Base-by-base conservation (phyloP, 306 rosid species). In the Rosa multiflora region DNA sequence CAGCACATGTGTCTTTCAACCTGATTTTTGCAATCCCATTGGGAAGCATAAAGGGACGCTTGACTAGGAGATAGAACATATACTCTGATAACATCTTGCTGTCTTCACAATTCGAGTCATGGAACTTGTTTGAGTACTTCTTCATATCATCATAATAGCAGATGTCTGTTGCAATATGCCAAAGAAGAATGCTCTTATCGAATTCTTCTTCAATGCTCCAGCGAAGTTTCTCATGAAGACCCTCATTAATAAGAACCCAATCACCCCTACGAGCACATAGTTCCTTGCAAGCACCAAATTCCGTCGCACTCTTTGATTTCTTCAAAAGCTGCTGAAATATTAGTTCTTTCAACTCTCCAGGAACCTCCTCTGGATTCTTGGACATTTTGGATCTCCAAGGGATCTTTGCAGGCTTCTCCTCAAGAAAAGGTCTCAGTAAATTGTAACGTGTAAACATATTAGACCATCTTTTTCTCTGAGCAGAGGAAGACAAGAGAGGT, bases 381-480 rank as follows among this genome's bases (percentile, higher is more conserved):
- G 29, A 26, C 29, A 26, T 26, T 26, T 26, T 26, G 29, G 29
- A 26, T 26, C 29, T 26, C 29, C 29, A 26, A 26, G 29, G 29
- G 29, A 26, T 26, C 29, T 26, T 26, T 1, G 1, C 29, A 26
- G 68, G 46, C 51, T 53, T 63, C 3, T 67, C 74, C 52, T 73
- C 59, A 14, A 83, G 69, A 70, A 82, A 78, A 5, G 67, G 42
- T 0, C 18, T 20, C 0, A 84, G 58, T 18, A 84, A 64, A 37
- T 82, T 86, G 82, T 70, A 68, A 20, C 84, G 91, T 17, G 82
- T 13, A 39, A 83, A 21, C 1, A 3, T 1, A 78, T 82, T 81
- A 43, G 85, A 78, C 81, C 87, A 83, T 15, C 76, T 49, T 17
- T 49, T 26, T 26, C 29, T 26, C 29, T 26, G 29, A 26, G 29